Percentiles rank a stretch among this genome's conserved stretches.
Evolutionary conservation across 2,329 filamentous ascomycete species (phyloP).

Genomic region (Ceratocystis smalleyi): DNA sequence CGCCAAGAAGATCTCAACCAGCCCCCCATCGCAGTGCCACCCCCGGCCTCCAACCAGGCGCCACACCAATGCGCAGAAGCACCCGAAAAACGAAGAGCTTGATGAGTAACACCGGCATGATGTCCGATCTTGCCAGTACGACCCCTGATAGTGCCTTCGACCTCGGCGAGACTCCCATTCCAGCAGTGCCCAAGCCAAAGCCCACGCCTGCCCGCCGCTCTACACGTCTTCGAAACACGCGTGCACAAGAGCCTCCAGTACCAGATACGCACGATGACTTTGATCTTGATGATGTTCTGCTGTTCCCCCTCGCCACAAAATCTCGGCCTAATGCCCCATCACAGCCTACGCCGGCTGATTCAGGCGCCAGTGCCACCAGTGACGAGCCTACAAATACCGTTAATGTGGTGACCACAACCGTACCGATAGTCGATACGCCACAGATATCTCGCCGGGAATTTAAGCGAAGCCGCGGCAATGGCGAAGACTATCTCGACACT

Average conservation of each 20-base stretch:
- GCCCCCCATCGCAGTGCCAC: conserved; percentile 6
- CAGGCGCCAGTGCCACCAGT: conserved; percentile 8
- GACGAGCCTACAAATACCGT: conserved; percentile 8
- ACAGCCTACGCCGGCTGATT: conserved; percentile 8
- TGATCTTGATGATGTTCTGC: background rate
- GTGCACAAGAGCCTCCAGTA: background rate
- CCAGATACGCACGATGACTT: background rate
- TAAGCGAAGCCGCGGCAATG: background rate
- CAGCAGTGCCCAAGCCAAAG: conserved; percentile 2
- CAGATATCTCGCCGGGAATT: background rate
- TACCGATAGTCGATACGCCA: conserved; percentile 14
- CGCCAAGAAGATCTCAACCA: background rate
- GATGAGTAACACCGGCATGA: conserved; percentile 6
- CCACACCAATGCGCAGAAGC: background rate
- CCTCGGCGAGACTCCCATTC: conserved; percentile 1
- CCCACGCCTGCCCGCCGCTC: conserved; percentile 4
- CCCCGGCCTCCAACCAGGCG: background rate
- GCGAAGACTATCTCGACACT: conserved; percentile 1
- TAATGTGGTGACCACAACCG: conserved; percentile 10
- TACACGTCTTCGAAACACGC: background rate
- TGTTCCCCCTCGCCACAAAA: background rate
- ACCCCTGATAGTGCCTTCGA: conserved; percentile 12
- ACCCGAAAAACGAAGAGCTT: background rate
- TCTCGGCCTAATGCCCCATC: background rate
- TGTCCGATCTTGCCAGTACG: conserved; percentile 15